phyloP scores from a whole-genome alignment of 306 rosid species.

The Luffa aegyptiaca region DNA sequence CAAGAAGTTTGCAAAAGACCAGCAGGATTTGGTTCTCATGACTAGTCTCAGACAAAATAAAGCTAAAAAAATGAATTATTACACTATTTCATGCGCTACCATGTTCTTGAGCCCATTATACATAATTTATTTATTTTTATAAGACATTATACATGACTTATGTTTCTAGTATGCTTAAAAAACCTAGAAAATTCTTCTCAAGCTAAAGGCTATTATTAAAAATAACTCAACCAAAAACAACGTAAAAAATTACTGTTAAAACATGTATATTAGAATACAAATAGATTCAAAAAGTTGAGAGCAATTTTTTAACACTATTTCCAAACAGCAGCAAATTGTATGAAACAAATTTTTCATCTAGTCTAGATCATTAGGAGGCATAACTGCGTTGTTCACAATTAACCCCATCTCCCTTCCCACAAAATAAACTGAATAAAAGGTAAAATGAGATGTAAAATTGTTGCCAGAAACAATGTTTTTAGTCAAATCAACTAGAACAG shows the following conservation, averaged over 20 bases:
- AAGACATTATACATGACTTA: not conserved
- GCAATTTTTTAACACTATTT: not conserved
- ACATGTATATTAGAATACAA: not conserved
- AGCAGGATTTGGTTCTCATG: not conserved
- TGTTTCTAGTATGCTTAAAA: not conserved
- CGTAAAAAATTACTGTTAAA: not conserved
- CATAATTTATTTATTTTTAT: not conserved
- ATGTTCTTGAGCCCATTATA: not conserved
- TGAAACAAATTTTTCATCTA: not conserved
- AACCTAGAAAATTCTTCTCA: not conserved
- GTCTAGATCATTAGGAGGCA: not conserved
- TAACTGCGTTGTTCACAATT: not conserved
- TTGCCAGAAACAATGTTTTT: not conserved
- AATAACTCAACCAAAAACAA: not conserved
- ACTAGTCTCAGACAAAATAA: not conserved
- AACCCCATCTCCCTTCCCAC: not conserved
- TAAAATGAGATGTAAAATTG: not conserved
- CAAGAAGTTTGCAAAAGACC: not conserved
- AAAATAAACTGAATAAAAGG: not conserved
- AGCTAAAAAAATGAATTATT: not conserved
- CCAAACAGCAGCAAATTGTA: not conserved
- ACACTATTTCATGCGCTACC: not conserved
- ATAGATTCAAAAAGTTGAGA: not conserved
- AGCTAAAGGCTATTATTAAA: not conserved
- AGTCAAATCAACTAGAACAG: not conserved